Evolutionary conservation across 441 rosid species (phyloP).

Genomic region (Jatropha podagrica): DNA sequence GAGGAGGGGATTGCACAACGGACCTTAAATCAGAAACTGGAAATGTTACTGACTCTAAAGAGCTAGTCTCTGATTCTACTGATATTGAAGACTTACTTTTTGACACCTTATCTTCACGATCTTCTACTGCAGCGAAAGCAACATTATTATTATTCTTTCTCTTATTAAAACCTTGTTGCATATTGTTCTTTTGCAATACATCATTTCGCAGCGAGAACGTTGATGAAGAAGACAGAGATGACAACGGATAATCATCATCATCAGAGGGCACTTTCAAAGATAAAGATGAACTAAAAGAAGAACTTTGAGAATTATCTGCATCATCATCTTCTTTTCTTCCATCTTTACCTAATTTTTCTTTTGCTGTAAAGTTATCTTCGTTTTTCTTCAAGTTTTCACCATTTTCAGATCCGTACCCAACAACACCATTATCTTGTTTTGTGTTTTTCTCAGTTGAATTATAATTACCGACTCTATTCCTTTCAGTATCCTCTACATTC

Average conservation of each 20-base stretch:
- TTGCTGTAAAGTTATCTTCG: background rate
- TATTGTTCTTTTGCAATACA: background rate
- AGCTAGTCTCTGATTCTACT: constrained; percentile 26
- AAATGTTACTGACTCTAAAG: constrained; percentile 25
- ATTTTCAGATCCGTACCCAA: background rate
- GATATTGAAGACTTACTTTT: constrained; percentile 22
- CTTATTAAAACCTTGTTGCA: background rate
- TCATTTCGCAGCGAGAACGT: background rate
- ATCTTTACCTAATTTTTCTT: background rate
- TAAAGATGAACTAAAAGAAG: background rate
- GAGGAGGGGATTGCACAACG: constrained; percentile 53
- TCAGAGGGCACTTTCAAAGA: background rate
- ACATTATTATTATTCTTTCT: too few species aligned
- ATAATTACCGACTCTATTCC: constrained; percentile 2
- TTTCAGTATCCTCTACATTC: constrained; percentile 15
- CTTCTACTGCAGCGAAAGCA: constrained; percentile 4
- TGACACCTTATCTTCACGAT: constrained; percentile 1
- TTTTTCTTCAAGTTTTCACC: background rate
- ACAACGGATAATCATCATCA: background rate
- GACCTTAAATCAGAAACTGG: constrained; percentile 37
- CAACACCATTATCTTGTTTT: background rate
- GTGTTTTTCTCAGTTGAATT: background rate
- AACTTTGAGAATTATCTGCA: background rate
- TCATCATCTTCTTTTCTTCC: background rate
- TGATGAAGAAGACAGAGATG: background rate